A percentile compares a stretch with the other conserved stretches of the same genome.
These are phyloP conservation scores for Russula abietina DNA, from an alignment of 768 basidiomycete species.

Conservation along the genomic window DNA sequence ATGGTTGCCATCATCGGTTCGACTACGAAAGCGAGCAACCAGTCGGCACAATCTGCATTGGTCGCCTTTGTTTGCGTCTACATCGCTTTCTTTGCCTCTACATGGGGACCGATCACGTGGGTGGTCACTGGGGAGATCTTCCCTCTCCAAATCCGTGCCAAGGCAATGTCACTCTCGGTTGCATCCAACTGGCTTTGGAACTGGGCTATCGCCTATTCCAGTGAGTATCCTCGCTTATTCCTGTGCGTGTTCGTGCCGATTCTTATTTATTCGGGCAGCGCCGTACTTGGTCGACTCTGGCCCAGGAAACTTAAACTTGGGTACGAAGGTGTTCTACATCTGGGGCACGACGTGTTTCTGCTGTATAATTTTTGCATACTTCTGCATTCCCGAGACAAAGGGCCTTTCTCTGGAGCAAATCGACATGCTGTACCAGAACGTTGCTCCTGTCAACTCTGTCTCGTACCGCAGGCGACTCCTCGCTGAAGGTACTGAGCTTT, in stretches of 20 bases:
- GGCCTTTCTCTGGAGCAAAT: conserved; percentile 82
- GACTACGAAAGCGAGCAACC: conserved; percentile 38
- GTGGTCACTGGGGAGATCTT: conserved; percentile 73
- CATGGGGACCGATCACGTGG: conserved; percentile 72
- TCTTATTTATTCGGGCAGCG: conserved; percentile 27
- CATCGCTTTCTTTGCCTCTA: conserved; percentile 40
- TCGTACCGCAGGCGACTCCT: conserved; percentile 31
- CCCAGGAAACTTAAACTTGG: conserved; percentile 49
- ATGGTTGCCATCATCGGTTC: conserved; percentile 66
- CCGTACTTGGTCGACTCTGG: conserved; percentile 45
- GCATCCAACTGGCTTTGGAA: conserved; percentile 80
- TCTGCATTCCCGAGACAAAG: conserved; percentile 79
- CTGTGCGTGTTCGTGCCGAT: background rate
- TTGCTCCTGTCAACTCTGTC: conserved; percentile 46
- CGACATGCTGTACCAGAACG: conserved; percentile 69
- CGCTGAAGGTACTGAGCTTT: conserved; percentile 1
- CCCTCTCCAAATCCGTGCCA: conserved; percentile 76
- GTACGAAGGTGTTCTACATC: conserved; percentile 80
- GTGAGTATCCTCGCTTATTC: background rate
- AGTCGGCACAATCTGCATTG: conserved; percentile 42
- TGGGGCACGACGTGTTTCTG: conserved; percentile 67
- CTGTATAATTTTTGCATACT: conserved; percentile 71
- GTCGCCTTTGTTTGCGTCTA: conserved; percentile 50
- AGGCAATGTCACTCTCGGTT: conserved; percentile 70
- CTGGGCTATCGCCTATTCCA: conserved; percentile 50